These are phyloP conservation scores for Sclerotinia minor DNA, from an alignment of 2,329 filamentous ascomycete genomes.

Conservation along the genomic window DNA sequence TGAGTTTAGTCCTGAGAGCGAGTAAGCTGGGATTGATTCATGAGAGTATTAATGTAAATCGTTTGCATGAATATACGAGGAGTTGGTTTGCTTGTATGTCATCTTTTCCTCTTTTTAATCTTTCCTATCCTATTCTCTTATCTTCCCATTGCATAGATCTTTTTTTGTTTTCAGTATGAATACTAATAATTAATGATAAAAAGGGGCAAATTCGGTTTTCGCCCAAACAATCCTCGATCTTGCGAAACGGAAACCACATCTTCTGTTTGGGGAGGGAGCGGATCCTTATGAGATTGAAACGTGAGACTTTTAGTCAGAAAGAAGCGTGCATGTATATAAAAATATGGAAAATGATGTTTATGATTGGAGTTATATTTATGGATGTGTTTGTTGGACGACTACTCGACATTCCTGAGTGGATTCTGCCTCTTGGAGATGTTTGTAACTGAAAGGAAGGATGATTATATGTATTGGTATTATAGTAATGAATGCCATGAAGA, in stretches of 20 bases:
- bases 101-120: neutral
- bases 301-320: neutral
- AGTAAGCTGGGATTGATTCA: slow-evolving; percentile 81
- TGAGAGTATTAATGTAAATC: slow-evolving; percentile 85
- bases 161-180: neutral
- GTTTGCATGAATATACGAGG: slow-evolving; percentile 67
- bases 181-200: neutral
- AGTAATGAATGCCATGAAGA: neutral
- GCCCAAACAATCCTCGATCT: slow-evolving; percentile 88
- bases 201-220: slow-evolving; percentile 92
- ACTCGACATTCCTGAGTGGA: no score
- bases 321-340: neutral
- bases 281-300: slow-evolving; percentile 55
- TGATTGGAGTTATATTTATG: slow-evolving; percentile 2
- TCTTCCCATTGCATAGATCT: neutral
- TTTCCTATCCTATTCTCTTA: neutral
- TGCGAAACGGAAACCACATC: slow-evolving; percentile 81
- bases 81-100: slow-evolving; percentile 84
- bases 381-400: neutral
- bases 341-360: neutral
- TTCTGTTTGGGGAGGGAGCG: slow-evolving; percentile 72
- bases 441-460: neutral
- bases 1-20: slow-evolving; percentile 73
- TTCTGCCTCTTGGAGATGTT: neutral
- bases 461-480: neutral